phyloP scores from a whole-genome alignment of 805 yeast species.

The Candida suzukii region DNA sequence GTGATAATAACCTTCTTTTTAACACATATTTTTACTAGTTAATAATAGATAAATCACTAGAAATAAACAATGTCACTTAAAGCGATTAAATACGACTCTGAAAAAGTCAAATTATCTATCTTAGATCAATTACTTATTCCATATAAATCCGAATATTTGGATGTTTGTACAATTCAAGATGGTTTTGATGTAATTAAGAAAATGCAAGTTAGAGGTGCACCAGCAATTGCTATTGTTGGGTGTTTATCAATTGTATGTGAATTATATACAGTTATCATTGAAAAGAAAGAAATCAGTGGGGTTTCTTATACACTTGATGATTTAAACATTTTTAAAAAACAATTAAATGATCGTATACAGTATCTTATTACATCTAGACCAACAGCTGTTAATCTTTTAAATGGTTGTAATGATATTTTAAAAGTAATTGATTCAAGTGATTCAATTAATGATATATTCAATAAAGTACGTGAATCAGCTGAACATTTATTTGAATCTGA shows the following conservation, averaged over 20 bases:
- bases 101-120: conserved; percentile 41
- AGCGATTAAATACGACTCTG: conserved; percentile 61
- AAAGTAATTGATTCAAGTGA: conserved; percentile 17
- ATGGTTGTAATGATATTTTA: conserved; percentile 56
- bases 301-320: no score
- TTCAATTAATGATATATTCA: conserved; percentile 18
- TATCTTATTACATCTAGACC: conserved; percentile 77
- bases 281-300: conserved; percentile 16
- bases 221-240: conserved; percentile 96
- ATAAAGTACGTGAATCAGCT: conserved; percentile 35
- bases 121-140: conserved; percentile 84
- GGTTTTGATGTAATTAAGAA: conserved; percentile 77
- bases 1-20: no score
- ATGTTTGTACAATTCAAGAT: conserved; percentile 53
- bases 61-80: conserved; percentile 32
- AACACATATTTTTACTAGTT: no score
- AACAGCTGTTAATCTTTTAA: conserved; percentile 88
- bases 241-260: conserved; percentile 80
- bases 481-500: conserved; percentile 65
- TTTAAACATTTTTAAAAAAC: conserved; percentile 27
- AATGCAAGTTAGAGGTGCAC: conserved; percentile 98
- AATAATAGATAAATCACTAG: not conserved
- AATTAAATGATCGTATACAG: conserved; percentile 44
- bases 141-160: conserved; percentile 62
- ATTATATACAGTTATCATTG: conserved; percentile 28